Evolutionary conservation across 164 flowering plant genomes (phyloP).

Genomic region (Vitis riparia): DNA sequence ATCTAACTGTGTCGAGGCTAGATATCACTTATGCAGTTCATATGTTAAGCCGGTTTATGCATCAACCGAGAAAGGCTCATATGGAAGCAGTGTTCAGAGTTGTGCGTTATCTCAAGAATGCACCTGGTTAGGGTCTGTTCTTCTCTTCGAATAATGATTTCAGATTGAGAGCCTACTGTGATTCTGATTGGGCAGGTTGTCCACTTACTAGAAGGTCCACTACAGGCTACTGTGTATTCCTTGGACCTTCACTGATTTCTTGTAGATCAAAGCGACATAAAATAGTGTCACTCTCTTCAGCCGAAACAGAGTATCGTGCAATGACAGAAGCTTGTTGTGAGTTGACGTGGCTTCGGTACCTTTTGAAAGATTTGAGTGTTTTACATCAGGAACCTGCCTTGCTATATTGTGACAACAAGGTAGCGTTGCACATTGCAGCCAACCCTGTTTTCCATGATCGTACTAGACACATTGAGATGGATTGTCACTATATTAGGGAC

Average conservation of each 20-base stretch:
- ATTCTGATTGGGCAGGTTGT: neutral
- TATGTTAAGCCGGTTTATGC: neutral
- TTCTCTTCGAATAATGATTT: constrained; percentile 2
- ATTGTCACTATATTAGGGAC: neutral
- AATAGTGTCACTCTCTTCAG: neutral
- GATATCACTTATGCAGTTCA: neutral
- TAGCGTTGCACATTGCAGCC: neutral
- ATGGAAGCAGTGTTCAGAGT: neutral
- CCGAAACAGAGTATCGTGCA: neutral
- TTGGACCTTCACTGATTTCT: neutral
- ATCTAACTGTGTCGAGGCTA: neutral
- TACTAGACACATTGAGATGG: constrained; percentile 2
- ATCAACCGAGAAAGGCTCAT: neutral
- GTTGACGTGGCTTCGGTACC: neutral
- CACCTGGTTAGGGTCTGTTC: neutral
- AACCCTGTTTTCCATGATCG: neutral
- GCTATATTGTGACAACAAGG: neutral
- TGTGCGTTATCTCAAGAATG: neutral
- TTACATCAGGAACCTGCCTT: neutral
- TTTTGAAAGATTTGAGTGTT: neutral
- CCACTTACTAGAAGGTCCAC: constrained; percentile 1
- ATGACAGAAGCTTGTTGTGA: neutral
- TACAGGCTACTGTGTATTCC: neutral
- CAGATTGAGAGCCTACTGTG: neutral
- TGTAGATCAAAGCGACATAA: neutral